phyloP scores from a whole-genome alignment of 768 basidiomycete species.

The Boletus huronensis region DNA sequence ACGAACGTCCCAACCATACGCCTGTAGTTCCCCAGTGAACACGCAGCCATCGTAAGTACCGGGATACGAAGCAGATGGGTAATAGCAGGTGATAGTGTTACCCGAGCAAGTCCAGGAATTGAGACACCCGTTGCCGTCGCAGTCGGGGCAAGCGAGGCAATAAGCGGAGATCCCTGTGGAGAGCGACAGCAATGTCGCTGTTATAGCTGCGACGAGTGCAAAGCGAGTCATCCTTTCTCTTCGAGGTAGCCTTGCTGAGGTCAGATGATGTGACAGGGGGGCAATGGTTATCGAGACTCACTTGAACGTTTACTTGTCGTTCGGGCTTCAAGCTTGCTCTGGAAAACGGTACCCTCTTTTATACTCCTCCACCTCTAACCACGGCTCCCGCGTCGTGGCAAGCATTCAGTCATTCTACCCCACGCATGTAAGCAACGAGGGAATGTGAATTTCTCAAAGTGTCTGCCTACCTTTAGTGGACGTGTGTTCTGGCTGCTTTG shows the following conservation, averaged over 20 bases:
- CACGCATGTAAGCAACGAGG: not conserved
- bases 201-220: not conserved
- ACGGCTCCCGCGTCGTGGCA: not conserved
- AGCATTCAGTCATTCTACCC: not conserved
- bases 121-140: not conserved
- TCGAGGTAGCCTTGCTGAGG: not conserved
- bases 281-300: not conserved
- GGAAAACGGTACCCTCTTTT: not conserved
- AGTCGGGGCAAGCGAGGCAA: conserved; percentile 3
- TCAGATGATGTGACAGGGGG: not conserved
- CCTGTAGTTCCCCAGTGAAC: not conserved
- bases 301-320: not conserved
- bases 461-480: no score
- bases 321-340: no score
- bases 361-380: not conserved
- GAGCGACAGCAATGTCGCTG: not conserved
- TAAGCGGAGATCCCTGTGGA: not conserved
- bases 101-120: conserved; percentile 6
- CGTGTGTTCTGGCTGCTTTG: no score
- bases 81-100: conserved; percentile 2
- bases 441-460: no score
- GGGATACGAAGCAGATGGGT: not conserved
- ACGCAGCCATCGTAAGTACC: conserved; percentile 1
- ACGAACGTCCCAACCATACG: not conserved
- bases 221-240: not conserved